A percentile compares a stretch with the other conserved stretches of the same genome.
Evolutionary conservation across 352 stramenopile species (phyloP).

Genomic region (Thalassiosira allenii): DNA sequence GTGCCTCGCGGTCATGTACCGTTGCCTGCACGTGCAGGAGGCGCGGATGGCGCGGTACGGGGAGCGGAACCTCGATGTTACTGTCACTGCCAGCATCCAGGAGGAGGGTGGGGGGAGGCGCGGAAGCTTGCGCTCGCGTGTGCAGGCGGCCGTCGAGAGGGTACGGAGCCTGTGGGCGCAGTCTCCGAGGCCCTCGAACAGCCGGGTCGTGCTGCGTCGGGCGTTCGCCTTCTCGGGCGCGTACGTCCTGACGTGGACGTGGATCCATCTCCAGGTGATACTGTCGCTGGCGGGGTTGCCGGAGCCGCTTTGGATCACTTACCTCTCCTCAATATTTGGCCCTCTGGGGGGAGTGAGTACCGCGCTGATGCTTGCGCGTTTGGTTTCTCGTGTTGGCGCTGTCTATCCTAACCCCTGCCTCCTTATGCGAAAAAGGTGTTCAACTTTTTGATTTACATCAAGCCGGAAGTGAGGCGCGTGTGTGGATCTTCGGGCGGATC

Average conservation of each 20-base stretch:
- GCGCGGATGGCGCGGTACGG: not conserved
- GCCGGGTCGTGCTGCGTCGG: not conserved
- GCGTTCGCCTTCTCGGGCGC: not conserved
- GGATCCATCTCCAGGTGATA: not conserved
- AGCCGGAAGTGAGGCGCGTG: too few relatives aligned
- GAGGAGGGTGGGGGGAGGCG: not conserved
- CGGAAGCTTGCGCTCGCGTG: not conserved
- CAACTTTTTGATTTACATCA: too few relatives aligned
- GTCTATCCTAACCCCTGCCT: too few relatives aligned
- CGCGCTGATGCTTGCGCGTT: too few relatives aligned
- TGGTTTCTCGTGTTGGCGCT: too few relatives aligned
- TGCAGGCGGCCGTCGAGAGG: not conserved
- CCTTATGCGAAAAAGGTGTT: too few relatives aligned
- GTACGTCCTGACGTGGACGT: conserved; percentile 1
- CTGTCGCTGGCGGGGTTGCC: not conserved
- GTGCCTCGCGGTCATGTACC: not conserved
- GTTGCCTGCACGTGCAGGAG: not conserved
- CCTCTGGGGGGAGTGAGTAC: not conserved
- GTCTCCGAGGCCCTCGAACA: not conserved
- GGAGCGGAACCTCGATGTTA: not conserved
- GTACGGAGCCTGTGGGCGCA: not conserved
- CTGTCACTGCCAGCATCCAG: not conserved
- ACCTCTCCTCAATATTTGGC: not conserved
- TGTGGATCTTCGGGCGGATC: too few relatives aligned
- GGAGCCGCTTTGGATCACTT: not conserved